Base-by-base conservation (phyloP, 768 basidiomycete species). In the Leccinum arenicola region DNA sequence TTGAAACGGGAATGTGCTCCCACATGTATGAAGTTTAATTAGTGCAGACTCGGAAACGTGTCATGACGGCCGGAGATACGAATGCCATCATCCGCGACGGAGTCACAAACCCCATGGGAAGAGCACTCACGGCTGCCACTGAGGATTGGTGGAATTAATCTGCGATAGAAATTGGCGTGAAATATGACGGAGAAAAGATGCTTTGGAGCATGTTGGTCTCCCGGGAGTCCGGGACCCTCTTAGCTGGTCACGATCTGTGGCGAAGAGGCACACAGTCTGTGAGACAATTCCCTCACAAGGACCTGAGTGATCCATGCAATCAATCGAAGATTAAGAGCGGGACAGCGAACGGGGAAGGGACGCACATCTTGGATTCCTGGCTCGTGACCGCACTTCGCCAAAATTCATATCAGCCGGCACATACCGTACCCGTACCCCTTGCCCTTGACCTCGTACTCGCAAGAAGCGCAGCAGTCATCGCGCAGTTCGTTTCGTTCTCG, bases 381-480 rank as follows among this genome's bases (percentile, higher is more conserved):
- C 61, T 45, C 25, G 66, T 65, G 66, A 66, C 64, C 54, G 14
- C 17, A 25, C 31, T 50, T 47, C 36, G 40, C 17, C 17, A 9
- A 43, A 21, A n/a, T 29, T 27, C 14, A 17, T 5, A 40, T 43
- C 49, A 43, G 15, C 54, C 63, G 52, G 59, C 55, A 11, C 53
- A 45, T 45, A 45, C 33, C 33, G 36, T 36, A 33, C 27, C 21
- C 47, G 40, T 55, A 38, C 12, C 31, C 49, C 4, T 50, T 27
- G 47, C 19, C 43, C 43, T 45, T 45, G 43, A n/a, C 47, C 57
- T 38, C 50, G 25, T 38, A 23, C 57, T 52, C 50, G 63, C 25
- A 23, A 12, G 49, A 43, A 64, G 47, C 58, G 23, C 23, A n/a
- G 54, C 15, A 23, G 58, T 17, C 53, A n/a, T 43, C 45, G 40